Evolutionary conservation across 208 protist genomes (phyloP), one percentile per base, ranked within the genome.

Genomic region (Acanthamoeba sp.): DNA sequence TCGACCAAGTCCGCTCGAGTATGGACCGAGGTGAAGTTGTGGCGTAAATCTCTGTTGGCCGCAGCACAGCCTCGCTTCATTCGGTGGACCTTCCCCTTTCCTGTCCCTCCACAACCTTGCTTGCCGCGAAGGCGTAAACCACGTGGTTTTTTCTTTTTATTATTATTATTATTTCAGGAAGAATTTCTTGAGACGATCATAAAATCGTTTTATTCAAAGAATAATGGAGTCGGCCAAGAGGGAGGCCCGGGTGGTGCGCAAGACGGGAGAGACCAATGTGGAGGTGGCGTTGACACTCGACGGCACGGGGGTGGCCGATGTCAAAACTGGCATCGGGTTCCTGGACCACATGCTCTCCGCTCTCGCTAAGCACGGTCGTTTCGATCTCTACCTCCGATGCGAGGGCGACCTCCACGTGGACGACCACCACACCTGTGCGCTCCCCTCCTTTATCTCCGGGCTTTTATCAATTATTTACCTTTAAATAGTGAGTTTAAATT

Each of bases 321-420:
- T 97, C 0, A 84, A 96, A 45, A 97, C 96, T 20, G 96, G 96
- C 14, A 95, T 97, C 42, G 87, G 87, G 5, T 98, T 98, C 80
- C 93, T 98, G 27, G 96, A 98, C 59, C 97, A 98, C 95, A 98
- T 98, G 97, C 57, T 98, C 32, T 62, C 55, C 18, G 96, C 97
- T 5, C 95, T 98, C 36, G 71, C 97, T 80, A 98, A 98, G 94
- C 97, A 98, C 85, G 90, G 95, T n/a, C 78, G 94, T 36, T 94
- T 97, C 69, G 90, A 97, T 78, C 38, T 97, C 22, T 42, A 48
- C n/a, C 66, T 96, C n/a, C 92, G 32, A 48, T 96, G 93, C 66
- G 32, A 96, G 50, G 97, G 97, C 22, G 97, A 98, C 89, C 93
- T 97, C 27, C 95, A 97, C 94, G 94, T 98, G 24, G 96, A 97